Conservation (phyloP, 148 eudicot species). For the Amaranthus palmeri region DNA sequence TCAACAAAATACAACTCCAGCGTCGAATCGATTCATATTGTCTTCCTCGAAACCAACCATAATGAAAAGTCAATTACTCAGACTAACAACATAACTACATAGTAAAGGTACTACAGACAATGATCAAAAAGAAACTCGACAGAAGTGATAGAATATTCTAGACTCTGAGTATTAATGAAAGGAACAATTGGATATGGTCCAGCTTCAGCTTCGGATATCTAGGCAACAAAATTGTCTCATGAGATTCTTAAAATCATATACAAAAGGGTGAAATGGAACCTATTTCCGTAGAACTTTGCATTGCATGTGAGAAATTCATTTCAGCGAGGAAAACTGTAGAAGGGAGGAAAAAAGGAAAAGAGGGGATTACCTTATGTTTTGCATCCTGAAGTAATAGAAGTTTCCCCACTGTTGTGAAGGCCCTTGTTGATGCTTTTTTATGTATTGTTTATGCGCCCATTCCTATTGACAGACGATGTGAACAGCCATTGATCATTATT, state of each 20-base stretch:
- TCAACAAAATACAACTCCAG: background rate
- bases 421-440: constrained; percentile 89
- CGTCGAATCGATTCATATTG: background rate
- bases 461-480: constrained; percentile 34
- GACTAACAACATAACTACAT: background rate
- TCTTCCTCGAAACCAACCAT: background rate
- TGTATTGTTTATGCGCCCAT: constrained; percentile 96
- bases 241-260: background rate
- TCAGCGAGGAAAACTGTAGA: background rate
- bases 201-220: background rate
- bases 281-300: background rate
- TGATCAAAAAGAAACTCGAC: background rate
- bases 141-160: background rate
- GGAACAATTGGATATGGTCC: background rate
- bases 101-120: background rate
- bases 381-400: constrained; percentile 96
- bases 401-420: constrained; percentile 99
- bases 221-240: background rate
- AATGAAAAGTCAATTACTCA: background rate
- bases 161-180: background rate
- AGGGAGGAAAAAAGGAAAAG: background rate
- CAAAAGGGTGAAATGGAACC: background rate
- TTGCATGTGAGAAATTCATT: background rate
- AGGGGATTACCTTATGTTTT: constrained; percentile 61
- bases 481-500: background rate